Evolutionary conservation across 129 eudicot genomes (phyloP).

Genomic region (Flaveria robusta): DNA sequence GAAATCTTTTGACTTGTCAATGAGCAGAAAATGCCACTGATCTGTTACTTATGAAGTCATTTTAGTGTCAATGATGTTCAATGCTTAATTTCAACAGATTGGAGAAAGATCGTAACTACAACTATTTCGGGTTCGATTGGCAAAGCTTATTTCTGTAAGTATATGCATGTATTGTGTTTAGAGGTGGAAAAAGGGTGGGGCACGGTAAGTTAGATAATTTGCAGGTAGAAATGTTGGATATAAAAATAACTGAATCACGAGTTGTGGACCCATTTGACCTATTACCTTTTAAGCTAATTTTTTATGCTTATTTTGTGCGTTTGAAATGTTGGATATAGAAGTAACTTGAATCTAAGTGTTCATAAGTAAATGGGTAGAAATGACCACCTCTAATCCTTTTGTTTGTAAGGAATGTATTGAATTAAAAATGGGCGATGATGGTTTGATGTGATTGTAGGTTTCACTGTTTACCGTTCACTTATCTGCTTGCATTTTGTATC

Average conservation of each 20-base stretch:
- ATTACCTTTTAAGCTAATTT: not conserved
- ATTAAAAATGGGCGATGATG: conserved; percentile 18
- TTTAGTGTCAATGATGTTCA: not conserved
- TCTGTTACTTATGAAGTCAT: not conserved
- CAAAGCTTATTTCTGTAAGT: conserved; percentile 67
- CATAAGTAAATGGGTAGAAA: not conserved
- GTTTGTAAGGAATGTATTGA: not conserved
- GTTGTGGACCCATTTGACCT: not conserved
- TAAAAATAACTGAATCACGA: no score
- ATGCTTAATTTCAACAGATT: conserved; percentile 37
- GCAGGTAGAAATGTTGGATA: not conserved
- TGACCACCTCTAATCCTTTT: not conserved
- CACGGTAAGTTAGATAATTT: not conserved
- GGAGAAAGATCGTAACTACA: conserved; percentile 69
- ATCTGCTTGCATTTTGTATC: conserved; percentile 61
- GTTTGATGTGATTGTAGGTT: conserved; percentile 48
- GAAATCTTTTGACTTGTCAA: not conserved
- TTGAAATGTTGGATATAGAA: not conserved
- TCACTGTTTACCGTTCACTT: conserved; percentile 58
- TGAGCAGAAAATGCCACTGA: not conserved
- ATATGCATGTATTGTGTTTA: conserved; percentile 12
- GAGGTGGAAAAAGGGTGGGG: not conserved
- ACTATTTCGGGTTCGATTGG: conserved; percentile 59
- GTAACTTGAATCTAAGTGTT: not conserved
- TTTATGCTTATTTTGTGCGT: not conserved